phyloP scores from a whole-genome alignment of 257 asterid genomes.

The Ilex asprella region DNA sequence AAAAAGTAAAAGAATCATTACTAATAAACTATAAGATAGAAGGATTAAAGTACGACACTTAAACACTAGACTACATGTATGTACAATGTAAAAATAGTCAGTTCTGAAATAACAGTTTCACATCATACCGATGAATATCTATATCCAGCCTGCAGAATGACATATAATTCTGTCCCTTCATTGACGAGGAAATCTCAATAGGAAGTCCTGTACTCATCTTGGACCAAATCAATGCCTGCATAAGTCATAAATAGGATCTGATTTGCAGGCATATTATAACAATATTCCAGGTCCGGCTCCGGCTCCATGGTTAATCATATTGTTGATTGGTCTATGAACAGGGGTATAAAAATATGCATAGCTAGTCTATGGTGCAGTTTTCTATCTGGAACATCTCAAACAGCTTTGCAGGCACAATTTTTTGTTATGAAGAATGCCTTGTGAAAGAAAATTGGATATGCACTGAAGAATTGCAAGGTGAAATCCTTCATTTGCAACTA shows the following conservation, averaged over 20 bases:
- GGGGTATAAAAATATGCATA: too few relatives aligned
- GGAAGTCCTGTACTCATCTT: conserved; percentile 98
- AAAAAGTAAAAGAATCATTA: conserved; percentile 1
- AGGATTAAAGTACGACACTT: background rate
- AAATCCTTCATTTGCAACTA: too few relatives aligned
- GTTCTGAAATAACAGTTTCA: background rate
- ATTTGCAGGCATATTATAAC: background rate
- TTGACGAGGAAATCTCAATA: conserved; percentile 75
- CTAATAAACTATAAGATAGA: too few relatives aligned
- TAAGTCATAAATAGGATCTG: conserved; percentile 6
- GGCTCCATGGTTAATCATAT: background rate
- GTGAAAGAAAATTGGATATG: too few relatives aligned
- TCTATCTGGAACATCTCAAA: too few relatives aligned
- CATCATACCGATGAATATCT: conserved; percentile 56
- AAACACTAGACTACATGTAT: background rate
- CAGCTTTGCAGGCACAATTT: too few relatives aligned
- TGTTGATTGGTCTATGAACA: too few relatives aligned
- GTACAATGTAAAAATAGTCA: background rate
- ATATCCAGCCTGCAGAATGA: conserved; percentile 88
- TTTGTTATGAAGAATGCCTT: too few relatives aligned
- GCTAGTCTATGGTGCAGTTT: too few relatives aligned
- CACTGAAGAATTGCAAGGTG: too few relatives aligned
- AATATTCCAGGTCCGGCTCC: conserved; percentile 1
- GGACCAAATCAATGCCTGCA: conserved; percentile 94
- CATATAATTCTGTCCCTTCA: conserved; percentile 63